phyloP scores from a whole-genome alignment of 78 protist species.

The Pigoraptor vietnamica region DNA sequence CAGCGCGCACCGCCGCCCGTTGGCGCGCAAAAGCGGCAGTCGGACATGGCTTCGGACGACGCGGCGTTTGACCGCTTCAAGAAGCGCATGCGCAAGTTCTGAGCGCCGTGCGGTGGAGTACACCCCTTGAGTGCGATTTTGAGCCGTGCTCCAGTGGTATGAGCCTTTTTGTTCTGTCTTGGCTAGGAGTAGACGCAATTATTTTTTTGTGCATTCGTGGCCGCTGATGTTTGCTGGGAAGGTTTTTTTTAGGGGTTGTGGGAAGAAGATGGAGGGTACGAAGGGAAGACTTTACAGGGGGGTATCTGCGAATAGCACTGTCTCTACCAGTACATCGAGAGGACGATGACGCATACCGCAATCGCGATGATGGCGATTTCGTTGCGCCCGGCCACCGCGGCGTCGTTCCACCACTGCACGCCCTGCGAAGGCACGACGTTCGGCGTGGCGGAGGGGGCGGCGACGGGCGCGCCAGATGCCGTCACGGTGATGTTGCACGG shows the following conservation, averaged over 20 bases:
- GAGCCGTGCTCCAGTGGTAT: no score
- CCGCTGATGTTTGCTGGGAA: no score
- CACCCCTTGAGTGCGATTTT: no score
- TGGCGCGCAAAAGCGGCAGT: background rate
- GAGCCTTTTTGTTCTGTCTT: no score
- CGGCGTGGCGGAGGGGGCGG: background rate
- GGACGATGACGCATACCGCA: background rate
- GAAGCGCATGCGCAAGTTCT: background rate
- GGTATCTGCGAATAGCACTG: no score
- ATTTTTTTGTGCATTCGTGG: no score
- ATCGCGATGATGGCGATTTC: background rate
- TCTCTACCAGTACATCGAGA: background rate
- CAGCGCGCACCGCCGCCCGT: no score
- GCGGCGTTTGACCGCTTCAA: background rate
- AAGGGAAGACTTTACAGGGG: no score
- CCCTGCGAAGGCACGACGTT: background rate
- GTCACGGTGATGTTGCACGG: background rate
- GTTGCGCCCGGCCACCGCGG: background rate
- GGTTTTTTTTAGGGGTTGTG: no score
- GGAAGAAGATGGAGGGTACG: no score
- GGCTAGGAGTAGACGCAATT: no score
- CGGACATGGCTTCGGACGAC: background rate
- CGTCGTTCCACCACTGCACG: background rate
- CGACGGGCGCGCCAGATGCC: background rate
- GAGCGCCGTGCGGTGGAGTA: background rate